Percentiles rank a stretch among this genome's conserved stretches.
These are phyloP conservation scores for Grosmannia clavigera DNA, from an alignment of 2,329 filamentous ascomycete genomes.

Conservation along the genomic window DNA sequence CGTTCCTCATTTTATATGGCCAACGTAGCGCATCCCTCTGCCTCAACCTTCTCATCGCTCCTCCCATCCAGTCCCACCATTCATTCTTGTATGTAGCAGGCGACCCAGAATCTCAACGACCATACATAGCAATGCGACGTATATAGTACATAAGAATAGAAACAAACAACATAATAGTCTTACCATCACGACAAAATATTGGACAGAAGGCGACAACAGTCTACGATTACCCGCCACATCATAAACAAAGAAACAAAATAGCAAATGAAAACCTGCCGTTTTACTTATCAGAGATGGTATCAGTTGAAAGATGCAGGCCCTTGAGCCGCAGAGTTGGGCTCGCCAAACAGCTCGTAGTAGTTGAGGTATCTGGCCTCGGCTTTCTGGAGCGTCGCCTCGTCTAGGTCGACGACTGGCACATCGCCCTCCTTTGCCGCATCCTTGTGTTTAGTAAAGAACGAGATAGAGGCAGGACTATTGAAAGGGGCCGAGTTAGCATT, in stretches of 20 bases:
- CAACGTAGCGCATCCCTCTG: not conserved
- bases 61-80: not conserved
- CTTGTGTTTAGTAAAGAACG: conserved; percentile 26
- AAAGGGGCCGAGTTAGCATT: not conserved
- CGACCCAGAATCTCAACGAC: not conserved
- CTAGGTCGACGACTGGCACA: conserved; percentile 29
- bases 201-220: not conserved
- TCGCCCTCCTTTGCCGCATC: conserved; percentile 33
- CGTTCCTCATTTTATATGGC: not conserved
- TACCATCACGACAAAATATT: not conserved
- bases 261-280: not conserved
- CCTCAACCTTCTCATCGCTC: not conserved
- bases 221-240: not conserved
- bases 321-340: conserved; percentile 32
- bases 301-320: conserved; percentile 39
- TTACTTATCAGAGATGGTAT: not conserved
- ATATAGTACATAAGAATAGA: not conserved
- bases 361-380: conserved; percentile 38
- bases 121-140: not conserved
- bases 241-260: not conserved
- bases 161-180: not conserved
- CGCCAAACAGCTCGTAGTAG: conserved; percentile 40
- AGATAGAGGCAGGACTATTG: conserved; percentile 15
- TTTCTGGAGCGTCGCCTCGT: conserved; percentile 36
- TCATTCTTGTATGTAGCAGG: not conserved